These are phyloP conservation scores for Peronospora tabacina DNA, from an alignment of 352 stramenopile species.

Conservation along the genomic window DNA sequence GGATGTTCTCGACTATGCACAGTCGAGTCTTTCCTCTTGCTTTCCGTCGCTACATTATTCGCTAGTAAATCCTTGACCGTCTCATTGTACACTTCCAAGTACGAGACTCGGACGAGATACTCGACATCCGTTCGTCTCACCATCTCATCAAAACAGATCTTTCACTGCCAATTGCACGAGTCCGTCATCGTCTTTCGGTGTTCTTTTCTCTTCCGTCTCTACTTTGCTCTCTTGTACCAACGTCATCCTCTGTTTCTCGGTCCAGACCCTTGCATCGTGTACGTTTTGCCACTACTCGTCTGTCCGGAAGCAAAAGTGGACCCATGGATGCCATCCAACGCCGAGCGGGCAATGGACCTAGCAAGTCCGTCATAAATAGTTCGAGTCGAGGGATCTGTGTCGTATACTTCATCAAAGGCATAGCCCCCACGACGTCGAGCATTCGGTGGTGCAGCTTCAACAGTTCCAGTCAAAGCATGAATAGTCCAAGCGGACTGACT, in stretches of 20 bases:
- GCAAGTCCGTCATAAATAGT: conserved; percentile 65
- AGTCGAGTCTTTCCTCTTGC: conserved; percentile 19
- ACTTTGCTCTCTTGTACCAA: conserved; percentile 11
- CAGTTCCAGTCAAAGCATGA: conserved; percentile 27
- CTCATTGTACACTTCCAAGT: conserved; percentile 98
- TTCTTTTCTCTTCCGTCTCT: conserved; percentile 29
- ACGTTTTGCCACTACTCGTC: conserved; percentile 77
- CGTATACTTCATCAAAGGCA: conserved; percentile 49
- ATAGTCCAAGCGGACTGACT: conserved; percentile 27
- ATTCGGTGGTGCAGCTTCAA: conserved; percentile 19
- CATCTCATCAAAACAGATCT: conserved; percentile 51
- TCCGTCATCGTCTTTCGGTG: conserved; percentile 28
- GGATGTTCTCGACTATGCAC: conserved; percentile 44
- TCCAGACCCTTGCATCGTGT: conserved; percentile 57
- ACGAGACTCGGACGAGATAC: conserved; percentile 91
- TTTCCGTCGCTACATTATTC: conserved; percentile 2
- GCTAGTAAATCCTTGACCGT: conserved; percentile 89
- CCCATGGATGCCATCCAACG: conserved; percentile 65
- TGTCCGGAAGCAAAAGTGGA: conserved; percentile 83
- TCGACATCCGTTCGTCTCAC: conserved; percentile 36
- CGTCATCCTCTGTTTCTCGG: conserved; percentile 10
- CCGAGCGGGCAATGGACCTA: conserved; percentile 52
- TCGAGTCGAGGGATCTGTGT: conserved; percentile 35
- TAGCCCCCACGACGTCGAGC: conserved; percentile 28
- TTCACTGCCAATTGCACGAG: conserved; percentile 40